These are phyloP conservation scores for Camelina hispida DNA, from an alignment of 345 rosid genomes.

Conservation along the genomic window DNA sequence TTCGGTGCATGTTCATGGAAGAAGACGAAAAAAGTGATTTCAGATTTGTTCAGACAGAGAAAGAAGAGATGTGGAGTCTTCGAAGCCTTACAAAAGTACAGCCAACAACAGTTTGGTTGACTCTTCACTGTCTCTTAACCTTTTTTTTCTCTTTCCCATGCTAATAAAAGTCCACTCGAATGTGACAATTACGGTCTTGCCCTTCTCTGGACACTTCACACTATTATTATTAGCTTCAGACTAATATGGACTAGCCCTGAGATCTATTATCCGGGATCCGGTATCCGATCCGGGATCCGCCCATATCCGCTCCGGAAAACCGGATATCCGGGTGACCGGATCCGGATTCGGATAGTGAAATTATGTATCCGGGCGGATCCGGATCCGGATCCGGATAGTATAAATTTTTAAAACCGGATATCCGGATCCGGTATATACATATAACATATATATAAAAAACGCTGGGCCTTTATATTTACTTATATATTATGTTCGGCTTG, in stretches of 20 bases:
- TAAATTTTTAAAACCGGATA: too few species aligned
- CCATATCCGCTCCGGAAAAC: too few species aligned
- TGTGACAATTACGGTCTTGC: slow-evolving; percentile 18
- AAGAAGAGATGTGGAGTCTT: slow-evolving; percentile 60
- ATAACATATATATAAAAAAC: too few species aligned
- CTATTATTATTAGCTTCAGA: background rate
- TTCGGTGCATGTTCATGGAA: slow-evolving; percentile 22
- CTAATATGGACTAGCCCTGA: background rate
- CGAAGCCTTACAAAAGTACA: slow-evolving; percentile 73
- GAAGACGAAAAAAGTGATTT: slow-evolving; percentile 39
- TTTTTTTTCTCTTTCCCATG: slow-evolving; percentile 9
- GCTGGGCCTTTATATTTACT: too few species aligned
- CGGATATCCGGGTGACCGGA: too few species aligned
- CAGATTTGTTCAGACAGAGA: slow-evolving; percentile 43
- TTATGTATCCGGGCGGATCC: too few species aligned
- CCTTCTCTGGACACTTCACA: slow-evolving; percentile 17
- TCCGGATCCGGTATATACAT: too few species aligned
- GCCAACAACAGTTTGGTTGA: slow-evolving; percentile 71
- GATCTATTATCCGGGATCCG: too few species aligned
- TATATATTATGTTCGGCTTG: too few species aligned
- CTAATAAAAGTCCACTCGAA: slow-evolving; percentile 36
- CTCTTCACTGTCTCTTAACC: slow-evolving; percentile 44
- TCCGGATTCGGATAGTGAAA: too few species aligned
- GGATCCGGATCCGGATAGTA: too few species aligned
- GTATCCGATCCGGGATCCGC: too few species aligned